Evolutionary conservation across 306 rosid genomes (phyloP), one percentile per base, ranked within the genome.

Genomic region (Lathyrus aphaca): DNA sequence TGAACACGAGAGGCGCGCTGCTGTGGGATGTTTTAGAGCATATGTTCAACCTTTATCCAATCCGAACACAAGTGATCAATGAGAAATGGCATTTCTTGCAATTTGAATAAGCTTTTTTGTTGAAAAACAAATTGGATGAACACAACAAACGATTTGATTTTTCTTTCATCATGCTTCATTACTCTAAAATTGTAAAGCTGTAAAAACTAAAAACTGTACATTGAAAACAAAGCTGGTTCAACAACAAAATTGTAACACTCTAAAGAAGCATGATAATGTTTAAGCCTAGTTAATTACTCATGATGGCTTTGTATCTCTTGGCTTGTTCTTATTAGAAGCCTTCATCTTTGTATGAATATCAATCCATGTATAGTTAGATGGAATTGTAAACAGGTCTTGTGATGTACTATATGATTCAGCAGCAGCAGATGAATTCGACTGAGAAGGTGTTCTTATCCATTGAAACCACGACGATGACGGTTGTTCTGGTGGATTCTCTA

Each of bases 381-480:
- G 96, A 68, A 94, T 81, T 5, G 72, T 64, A 59, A 94, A 91
- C 1, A 82, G 81, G 69, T 94, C 95, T 59, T 83, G 81, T 14
- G 56, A 69, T 74, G 56, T 86, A 74, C 78, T 82, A 75, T 77
- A 73, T 37, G 86, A 81, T 74, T 79, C 82, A 32, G 74, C 56
- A 32, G 73, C 55, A 32, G 75, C 15, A 4, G 88, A 84, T 16
- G 88, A 51, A 77, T 80, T 70, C 2, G 93, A 70, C n/a, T 83
- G 88, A 48, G 80, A 68, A 5, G 96, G 83, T 14, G 83, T 77
- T 69, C 84, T 87, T 14, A 82, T 84, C 99, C 99, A 91, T 67
- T 86, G 96, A 81, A 86, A 87, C 99, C 97, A 95, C 54, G 99
- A 90, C 30, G 95, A 79, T n/a, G 86, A 18, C 0, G 90, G 66